phyloP scores from a whole-genome alignment of 2,329 filamentous ascomycete species.

The Microdochium paspali region DNA sequence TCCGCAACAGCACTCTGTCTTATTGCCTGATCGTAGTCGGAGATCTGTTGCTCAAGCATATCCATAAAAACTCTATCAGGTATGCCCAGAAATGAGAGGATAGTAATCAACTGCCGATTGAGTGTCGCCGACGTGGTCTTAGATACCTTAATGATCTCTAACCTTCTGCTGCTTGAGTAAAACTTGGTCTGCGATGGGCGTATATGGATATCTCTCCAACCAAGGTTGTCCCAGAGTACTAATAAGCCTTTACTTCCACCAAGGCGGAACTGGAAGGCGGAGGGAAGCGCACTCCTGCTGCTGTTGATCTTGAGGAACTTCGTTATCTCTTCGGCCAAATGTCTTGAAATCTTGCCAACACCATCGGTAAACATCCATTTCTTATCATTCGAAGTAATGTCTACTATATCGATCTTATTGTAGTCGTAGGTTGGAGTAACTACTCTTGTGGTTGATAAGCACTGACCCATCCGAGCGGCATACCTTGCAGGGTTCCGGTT shows the following conservation, averaged over 20 bases:
- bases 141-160: conserved; percentile 82
- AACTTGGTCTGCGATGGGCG: conserved; percentile 88
- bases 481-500: conserved; percentile 84
- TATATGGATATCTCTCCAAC: conserved; percentile 62
- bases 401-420: conserved; percentile 58
- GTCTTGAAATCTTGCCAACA: conserved; percentile 80
- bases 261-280: conserved; percentile 84
- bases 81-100: conserved; percentile 74
- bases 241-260: conserved; percentile 90
- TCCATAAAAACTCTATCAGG: conserved; percentile 53
- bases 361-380: conserved; percentile 79
- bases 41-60: conserved; percentile 60
- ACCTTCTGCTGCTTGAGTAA: conserved; percentile 52
- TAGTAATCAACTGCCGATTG: conserved; percentile 81
- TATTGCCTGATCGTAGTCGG: conserved; percentile 62
- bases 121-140: conserved; percentile 68
- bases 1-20: conserved; percentile 53
- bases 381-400: conserved; percentile 65
- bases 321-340: conserved; percentile 65
- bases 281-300: conserved; percentile 52
- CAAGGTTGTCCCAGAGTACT: conserved; percentile 60
- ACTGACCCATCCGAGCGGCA: conserved; percentile 82
- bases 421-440: not conserved
- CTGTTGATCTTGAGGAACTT: conserved; percentile 53
- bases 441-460: conserved; percentile 73